Evolutionary conservation across 495 filamentous ascomycete species (phyloP), one percentile per base, ranked within the genome.

Genomic region (Annulohypoxylon stygium): DNA sequence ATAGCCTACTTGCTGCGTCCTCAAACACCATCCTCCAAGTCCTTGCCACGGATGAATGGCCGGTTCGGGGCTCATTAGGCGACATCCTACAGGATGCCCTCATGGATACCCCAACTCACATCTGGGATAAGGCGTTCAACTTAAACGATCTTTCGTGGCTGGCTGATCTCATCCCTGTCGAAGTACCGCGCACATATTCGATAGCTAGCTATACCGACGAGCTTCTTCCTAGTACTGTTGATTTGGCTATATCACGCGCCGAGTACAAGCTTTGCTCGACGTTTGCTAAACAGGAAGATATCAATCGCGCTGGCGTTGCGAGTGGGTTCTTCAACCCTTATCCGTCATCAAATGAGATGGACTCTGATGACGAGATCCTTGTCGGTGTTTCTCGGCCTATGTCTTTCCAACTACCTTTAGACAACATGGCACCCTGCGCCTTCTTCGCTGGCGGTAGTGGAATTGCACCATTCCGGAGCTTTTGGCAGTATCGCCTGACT

Each of bases 381-480:
- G 78, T 87, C 48, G 85, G 84, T 10, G 79, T 87, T 7, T 86
- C 83, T 14, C 78, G 83, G 6, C 85, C 85, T 7, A 71, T 86
- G 26, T 83, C 83, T 65, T 87, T 87, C 71, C 84, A 86, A 60
- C 77, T 86, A 10, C 84, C 85, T 1, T 73, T 84, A 3, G 83
- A 82, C 25, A 70, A 79, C 1, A 81, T 83, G 16, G 84, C 83
- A 0, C 83, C 84, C 0, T 82, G 84, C 34, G 84, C 82, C 2
- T 86, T 83, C 71, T 87, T 87, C 64, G 83, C 84, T 20, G 84
- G 85, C 23, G 85, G 85, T 2, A 84, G 82, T 41, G 84, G 85
- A 12, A 85, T 87, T 50, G 84, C 85, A 1, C 85, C 84, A 2
- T 86, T 86, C 76, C 79, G 84, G 16, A 83, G 83, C 62, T 87